Evolutionary conservation across 208 protist genomes (phyloP).

Genomic region (Naegleria lovaniensis): DNA sequence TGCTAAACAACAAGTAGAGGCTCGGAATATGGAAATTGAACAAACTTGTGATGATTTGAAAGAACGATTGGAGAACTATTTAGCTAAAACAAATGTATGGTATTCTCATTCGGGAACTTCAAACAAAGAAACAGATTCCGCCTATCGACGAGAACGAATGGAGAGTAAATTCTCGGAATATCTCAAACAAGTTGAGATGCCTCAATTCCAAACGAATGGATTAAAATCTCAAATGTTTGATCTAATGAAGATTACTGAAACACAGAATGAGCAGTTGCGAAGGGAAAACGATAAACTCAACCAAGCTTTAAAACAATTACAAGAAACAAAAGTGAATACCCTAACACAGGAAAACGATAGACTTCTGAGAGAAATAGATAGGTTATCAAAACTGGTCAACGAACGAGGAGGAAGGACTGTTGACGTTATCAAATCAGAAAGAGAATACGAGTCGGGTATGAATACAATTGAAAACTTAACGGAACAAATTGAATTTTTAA

Average conservation of each 20-base stretch:
- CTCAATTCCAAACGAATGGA: background rate
- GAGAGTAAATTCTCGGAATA: background rate
- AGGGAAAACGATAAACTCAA: background rate
- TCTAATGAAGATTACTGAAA: background rate
- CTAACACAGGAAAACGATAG: background rate
- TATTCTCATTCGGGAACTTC: background rate
- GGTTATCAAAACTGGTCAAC: background rate
- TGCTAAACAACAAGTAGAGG: background rate
- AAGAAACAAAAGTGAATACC: background rate
- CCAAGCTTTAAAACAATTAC: background rate
- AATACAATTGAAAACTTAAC: background rate
- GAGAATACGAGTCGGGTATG: background rate
- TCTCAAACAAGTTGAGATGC: background rate
- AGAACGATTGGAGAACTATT: background rate
- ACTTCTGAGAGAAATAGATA: background rate
- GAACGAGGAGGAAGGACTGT: background rate
- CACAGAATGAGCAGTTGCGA: background rate
- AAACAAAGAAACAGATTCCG: background rate
- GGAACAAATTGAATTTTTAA: background rate
- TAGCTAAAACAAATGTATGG: background rate
- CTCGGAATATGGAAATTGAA: background rate
- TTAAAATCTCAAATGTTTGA: background rate
- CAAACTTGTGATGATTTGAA: background rate
- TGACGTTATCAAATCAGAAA: background rate
- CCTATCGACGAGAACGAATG: background rate